Evolutionary conservation across 2,329 filamentous ascomycete genomes (phyloP).

Genomic region (Massarina eburnea): DNA sequence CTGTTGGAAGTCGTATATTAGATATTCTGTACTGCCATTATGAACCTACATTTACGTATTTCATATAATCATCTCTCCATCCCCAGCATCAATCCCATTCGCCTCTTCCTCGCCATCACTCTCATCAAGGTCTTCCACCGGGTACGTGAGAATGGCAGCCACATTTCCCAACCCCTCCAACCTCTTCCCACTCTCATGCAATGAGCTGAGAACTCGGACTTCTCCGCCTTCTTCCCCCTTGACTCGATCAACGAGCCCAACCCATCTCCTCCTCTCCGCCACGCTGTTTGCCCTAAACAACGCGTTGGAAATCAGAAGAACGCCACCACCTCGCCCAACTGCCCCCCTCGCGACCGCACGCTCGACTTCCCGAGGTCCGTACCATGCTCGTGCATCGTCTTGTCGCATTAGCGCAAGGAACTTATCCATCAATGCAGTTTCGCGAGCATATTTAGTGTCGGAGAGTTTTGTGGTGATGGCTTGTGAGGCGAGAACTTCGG

Average conservation of each 20-base stretch:
- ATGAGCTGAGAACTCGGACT: conserved; percentile 83
- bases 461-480: conserved; percentile 76
- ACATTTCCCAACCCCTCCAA: conserved; percentile 83
- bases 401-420: conserved; percentile 76
- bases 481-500: conserved; percentile 80
- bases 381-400: conserved; percentile 89
- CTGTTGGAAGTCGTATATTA: no score
- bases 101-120: conserved; percentile 46
- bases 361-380: conserved; percentile 80
- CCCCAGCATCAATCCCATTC: conserved; percentile 15
- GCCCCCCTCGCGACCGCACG: conserved; percentile 83
- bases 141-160: conserved; percentile 88
- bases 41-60: no score
- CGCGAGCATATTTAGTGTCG: conserved; percentile 84
- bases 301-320: conserved; percentile 82
- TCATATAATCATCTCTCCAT: conserved; percentile 31
- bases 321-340: conserved; percentile 81
- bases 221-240: conserved; percentile 79
- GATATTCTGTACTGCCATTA: no score
- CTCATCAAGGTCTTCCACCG: conserved; percentile 78
- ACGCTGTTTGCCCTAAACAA: conserved; percentile 85
- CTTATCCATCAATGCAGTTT: conserved; percentile 81
- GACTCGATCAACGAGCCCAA: conserved; percentile 85
- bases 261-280: conserved; percentile 74
- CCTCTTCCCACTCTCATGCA: conserved; percentile 89